Base-by-base conservation (phyloP, 306 rosid species). In the Prinsepia uniflora region DNA sequence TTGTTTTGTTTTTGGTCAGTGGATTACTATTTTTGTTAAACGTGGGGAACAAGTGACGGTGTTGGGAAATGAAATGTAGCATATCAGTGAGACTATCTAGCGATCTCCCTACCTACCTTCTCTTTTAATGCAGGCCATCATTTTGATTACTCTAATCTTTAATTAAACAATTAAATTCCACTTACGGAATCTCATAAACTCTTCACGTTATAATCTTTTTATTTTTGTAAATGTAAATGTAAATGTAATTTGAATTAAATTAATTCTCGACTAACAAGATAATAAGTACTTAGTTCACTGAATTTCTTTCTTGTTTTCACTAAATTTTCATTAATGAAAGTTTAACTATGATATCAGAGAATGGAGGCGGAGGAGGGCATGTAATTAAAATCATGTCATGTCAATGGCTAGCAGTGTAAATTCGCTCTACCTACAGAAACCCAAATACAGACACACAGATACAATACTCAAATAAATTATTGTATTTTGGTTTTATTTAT, bases 41-140 rank as follows among this genome's bases (percentile, higher is more conserved):
- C 76, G 72, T 77, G 69, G 74, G 67, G 47, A 72, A 62, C 74
- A 65, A 72, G 63, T 52, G 70, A 70, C 58, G 65, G 65, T 78
- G 65, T 83, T 81, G 96, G 88, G 80, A 83, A n/a, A n/a, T n/a
- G n/a, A n/a, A n/a, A 85, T 86, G 87, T 78, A 85, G 83, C 79
- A 81, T 66, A 77, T 75, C 62, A 56, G 78, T 79, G 83, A 61
- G 75, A 79, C 77, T 79, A 65, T 67, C 81, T 75, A 84, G 52
- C 42, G 69, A 48, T 53, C 72, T 24, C 66, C 39, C 72, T 53
- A 55, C 45, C 44, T 70, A 22, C 42, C 24, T 47, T 3, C 36
- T 30, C 36, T 30, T 30, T 30, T 30, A 30, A 30, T 30, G 36
- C 36, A 30, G 36, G 36, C 36, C 36, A 30, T 30, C 36, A 30